Evolutionary conservation across 140 eudicot genomes (phyloP), one percentile per base, ranked within the genome.

Genomic region (Stevia rebaudiana): DNA sequence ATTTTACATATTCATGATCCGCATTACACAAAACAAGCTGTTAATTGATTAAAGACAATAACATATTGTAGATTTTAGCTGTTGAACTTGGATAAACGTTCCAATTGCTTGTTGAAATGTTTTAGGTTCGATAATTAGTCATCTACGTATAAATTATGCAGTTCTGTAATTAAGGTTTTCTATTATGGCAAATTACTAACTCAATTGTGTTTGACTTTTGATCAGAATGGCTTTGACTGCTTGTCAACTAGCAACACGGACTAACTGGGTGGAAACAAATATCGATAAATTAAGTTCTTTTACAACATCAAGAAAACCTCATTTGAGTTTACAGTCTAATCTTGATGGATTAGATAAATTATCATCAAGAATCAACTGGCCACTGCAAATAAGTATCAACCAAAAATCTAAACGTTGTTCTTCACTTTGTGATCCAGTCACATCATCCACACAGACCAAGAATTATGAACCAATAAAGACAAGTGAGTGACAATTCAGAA

Each of bases 221-320:
- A 28, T 65, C 65, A 79, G 76, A 64, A 80, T 86, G 86, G 72
- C 52, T 61, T 39, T 69, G 76, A 46, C 58, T 63, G 71, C 69
- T 47, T 46, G 70, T 53, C 56, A 67, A 19, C 78, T 74, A 74
- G 72, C 72, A 40, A 57, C 49, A 17, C 28, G 61, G 61, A 31
- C 56, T 63, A 62, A 24, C 46, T 57, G 56, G 61, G 19, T 52
- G 43, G 75, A 69, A 41, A 42, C 40, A 36, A 55, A 41, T 18
- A 21, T 35, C 15, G 63, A 1, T 37, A 47, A 68, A 58, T 76
- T 31, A 21, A 47, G 35, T 66, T 61, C 61, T 33, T 9, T 8
- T 50, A 56, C 66, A 37, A 72, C 53, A 70, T 49, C 24, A 43
- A 74, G 55, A 54, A 70, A 63, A 37, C 70, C 31, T 13, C 48